Conservation (phyloP, 1,139 yeast species). For the Debaryomyces psychrophilus region DNA sequence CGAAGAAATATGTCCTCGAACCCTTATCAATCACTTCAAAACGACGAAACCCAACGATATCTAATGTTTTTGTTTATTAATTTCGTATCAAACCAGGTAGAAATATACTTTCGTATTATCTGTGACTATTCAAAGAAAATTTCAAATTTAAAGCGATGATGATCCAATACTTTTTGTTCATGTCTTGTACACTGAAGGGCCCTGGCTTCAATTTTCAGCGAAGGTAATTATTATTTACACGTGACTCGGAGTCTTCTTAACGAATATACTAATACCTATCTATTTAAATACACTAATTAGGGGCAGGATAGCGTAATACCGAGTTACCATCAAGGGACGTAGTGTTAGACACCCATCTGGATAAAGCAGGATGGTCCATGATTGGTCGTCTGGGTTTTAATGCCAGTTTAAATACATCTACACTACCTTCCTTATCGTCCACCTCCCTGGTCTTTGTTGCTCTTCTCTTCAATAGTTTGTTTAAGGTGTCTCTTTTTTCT, state of each 20-base stretch:
- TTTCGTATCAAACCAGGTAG: background rate
- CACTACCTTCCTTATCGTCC: conserved; percentile 39
- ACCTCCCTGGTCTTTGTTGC: conserved; percentile 65
- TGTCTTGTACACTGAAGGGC: conserved; percentile 1
- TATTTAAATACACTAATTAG: background rate
- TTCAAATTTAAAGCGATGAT: background rate
- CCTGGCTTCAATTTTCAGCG: conserved; percentile 2
- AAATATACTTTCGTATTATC: background rate
- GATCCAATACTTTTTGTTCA: background rate
- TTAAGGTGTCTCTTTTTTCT: conserved; percentile 89
- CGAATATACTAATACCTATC: background rate
- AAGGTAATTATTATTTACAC: background rate
- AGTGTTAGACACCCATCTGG: conserved; percentile 30
- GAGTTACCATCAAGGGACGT: conserved; percentile 25
- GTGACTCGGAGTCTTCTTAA: background rate
- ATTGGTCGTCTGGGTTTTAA: conserved; percentile 40
- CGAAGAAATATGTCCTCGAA: background rate
- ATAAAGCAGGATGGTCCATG: conserved; percentile 36
- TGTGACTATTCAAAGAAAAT: background rate
- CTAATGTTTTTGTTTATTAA: background rate
- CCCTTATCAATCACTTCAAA: background rate
- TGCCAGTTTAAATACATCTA: conserved; percentile 25
- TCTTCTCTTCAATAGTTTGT: conserved; percentile 79
- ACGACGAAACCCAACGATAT: background rate
- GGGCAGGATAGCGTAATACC: conserved; percentile 22